Percentiles rank a stretch among this genome's conserved stretches.
phyloP scores from a whole-genome alignment of 805 yeast species.

The Yamadazyma endophytica region DNA sequence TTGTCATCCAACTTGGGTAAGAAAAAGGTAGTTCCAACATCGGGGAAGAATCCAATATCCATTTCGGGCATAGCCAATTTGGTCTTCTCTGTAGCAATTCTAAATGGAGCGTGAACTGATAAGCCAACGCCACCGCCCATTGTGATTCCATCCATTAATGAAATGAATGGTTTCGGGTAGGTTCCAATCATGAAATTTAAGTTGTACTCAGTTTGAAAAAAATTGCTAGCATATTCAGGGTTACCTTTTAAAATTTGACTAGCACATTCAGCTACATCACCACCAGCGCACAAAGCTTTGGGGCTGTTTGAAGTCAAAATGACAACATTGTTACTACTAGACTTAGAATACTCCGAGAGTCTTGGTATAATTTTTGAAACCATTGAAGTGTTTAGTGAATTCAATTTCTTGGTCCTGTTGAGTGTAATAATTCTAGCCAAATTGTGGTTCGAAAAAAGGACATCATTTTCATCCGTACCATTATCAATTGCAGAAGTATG shows the following conservation, averaged over 20 bases:
- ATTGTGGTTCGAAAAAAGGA: slow-evolving; percentile 57
- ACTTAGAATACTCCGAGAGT: slow-evolving; percentile 69
- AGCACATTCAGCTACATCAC: slow-evolving; percentile 86
- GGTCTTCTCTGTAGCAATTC: slow-evolving; percentile 89
- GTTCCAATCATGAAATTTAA: slow-evolving; percentile 76
- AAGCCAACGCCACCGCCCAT: slow-evolving; percentile 99
- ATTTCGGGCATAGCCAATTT: slow-evolving; percentile 97
- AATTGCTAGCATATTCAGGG: slow-evolving; percentile 48
- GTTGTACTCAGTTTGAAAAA: slow-evolving; percentile 78
- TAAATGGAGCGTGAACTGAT: slow-evolving; percentile 84
- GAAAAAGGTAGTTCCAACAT: slow-evolving; percentile 91
- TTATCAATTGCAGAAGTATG: no score
- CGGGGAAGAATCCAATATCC: slow-evolving; percentile 94
- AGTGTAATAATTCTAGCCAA: slow-evolving; percentile 70
- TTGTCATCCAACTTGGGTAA: slow-evolving; percentile 78
- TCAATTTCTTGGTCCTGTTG: slow-evolving; percentile 78
- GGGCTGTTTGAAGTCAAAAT: slow-evolving; percentile 64
- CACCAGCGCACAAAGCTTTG: slow-evolving; percentile 90
- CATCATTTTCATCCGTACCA: slow-evolving; percentile 51
- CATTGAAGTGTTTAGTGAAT: slow-evolving; percentile 80
- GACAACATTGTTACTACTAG: slow-evolving; percentile 58
- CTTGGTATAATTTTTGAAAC: slow-evolving; percentile 68
- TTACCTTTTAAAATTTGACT: slow-evolving; percentile 47
- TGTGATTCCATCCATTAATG: slow-evolving; percentile 85
- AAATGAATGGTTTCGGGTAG: slow-evolving; percentile 82